Evolutionary conservation across 768 basidiomycete genomes (phyloP).

Genomic region (Boletus tomentosulus): DNA sequence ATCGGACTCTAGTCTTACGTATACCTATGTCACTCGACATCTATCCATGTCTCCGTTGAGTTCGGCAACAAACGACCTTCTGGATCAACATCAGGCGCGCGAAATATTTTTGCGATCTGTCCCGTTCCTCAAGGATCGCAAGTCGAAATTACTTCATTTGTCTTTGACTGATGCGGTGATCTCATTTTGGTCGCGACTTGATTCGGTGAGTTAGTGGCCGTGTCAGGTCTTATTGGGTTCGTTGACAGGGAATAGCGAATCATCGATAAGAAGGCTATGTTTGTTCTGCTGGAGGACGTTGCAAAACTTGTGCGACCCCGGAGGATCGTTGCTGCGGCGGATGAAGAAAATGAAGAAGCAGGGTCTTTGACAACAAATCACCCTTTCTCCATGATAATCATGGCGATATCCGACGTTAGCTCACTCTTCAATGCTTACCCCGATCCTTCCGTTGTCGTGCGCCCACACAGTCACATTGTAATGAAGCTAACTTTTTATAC

Average conservation of each 20-base stretch:
- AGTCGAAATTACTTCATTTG: conserved; percentile 50
- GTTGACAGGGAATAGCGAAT: conserved; percentile 27
- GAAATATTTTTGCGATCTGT: conserved; percentile 47
- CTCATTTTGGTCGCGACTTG: conserved; percentile 63
- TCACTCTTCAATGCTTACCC: conserved; percentile 14
- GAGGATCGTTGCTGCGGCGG: conserved; percentile 14
- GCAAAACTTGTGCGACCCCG: conserved; percentile 49
- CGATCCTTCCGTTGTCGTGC: neutral
- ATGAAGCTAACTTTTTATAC: conserved; percentile 71
- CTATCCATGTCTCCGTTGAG: conserved; percentile 58
- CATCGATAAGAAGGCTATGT: conserved; percentile 40
- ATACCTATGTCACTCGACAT: conserved; percentile 62
- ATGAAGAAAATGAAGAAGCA: neutral
- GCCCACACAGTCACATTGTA: conserved; percentile 34
- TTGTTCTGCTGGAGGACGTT: conserved; percentile 55
- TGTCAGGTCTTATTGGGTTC: neutral
- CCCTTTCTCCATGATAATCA: conserved; percentile 12
- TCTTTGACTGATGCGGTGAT: conserved; percentile 51
- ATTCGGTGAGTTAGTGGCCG: conserved; percentile 26
- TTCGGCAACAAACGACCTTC: conserved; percentile 33
- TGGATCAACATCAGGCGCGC: conserved; percentile 46
- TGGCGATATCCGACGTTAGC: conserved; percentile 26
- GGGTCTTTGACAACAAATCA: conserved; percentile 8
- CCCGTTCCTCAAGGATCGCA: conserved; percentile 62
- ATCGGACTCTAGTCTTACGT: conserved; percentile 50